Evolutionary conservation across 164 flowering plant genomes (phyloP), one percentile per base, ranked within the genome.

Genomic region (Macadamia integrifolia): DNA sequence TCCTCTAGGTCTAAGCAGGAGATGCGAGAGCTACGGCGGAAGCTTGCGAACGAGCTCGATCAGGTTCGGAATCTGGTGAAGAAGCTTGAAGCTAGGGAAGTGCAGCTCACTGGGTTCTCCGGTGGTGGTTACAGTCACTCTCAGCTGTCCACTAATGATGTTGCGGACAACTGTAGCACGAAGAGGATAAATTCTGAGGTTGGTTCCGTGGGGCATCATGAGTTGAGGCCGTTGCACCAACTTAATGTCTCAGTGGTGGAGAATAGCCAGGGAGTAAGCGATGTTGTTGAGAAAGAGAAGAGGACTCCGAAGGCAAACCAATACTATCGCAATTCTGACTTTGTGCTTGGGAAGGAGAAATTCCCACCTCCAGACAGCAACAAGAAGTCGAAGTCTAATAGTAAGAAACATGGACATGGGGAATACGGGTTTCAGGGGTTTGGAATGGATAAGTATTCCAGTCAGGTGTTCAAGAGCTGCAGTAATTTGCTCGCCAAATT

Each of bases 231-330:
- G 32, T 70, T 78, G 61, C 72, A 83, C 53, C 90, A 77, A 68
- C 76, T 88, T 35, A 85, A 83, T 72, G 59, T 88, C 35, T 78
- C 92, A 0, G 86, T 83, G 6, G 8, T 76, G 60, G 92, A 86
- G 69, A 82, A 86, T 67, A 81, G 78, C 74, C 85, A 77, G 32
- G 76, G 78, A 15, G 66, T 70, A 28, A 71, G 75, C 70, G 88
- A 85, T 29, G 57, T 31, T 69, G 69, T 80, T 18, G 97, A 89
- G 81, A 91, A 87, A 71, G 97, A 90, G 81, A 92, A 89, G 81
- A 80, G 94, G 35, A 91, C 93, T 0, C 94, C 97, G 0, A 93
- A 89, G 77, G 94, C 87, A 1, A 93, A 91, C 66, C 92, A 84
- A 74, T 85, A 83, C 46, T 87, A 88, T 66, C 79, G 83, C 61